These are phyloP conservation scores for Colletotrichum graminicola DNA, from an alignment of 2,329 filamentous ascomycete species.

Conservation along the genomic window DNA sequence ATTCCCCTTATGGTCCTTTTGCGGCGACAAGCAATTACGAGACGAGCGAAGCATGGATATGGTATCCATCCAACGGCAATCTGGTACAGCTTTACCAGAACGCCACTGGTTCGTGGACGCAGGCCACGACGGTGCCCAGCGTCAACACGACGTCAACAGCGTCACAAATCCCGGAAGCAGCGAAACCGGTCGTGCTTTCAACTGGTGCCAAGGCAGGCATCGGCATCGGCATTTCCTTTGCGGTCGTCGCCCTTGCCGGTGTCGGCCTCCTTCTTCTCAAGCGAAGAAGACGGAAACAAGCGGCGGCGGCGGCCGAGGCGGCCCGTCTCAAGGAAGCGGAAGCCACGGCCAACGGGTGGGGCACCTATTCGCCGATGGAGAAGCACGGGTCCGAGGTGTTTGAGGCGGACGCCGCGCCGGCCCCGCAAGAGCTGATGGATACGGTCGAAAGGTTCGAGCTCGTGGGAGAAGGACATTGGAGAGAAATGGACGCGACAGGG, in stretches of 20 bases:
- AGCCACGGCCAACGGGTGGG: slow-evolving; percentile 43
- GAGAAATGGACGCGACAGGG: slow-evolving; percentile 37
- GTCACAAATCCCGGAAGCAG: slow-evolving; percentile 51
- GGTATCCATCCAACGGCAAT: slow-evolving; percentile 50
- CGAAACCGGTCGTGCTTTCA: slow-evolving; percentile 52
- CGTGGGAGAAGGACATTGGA: slow-evolving; percentile 51
- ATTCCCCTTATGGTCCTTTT: slow-evolving; percentile 47
- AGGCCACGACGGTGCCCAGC: slow-evolving; percentile 46
- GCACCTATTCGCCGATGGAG: slow-evolving; percentile 27
- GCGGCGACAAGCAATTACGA: slow-evolving; percentile 48
- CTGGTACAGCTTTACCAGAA: slow-evolving; percentile 50
- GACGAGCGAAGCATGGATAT: slow-evolving; percentile 48
- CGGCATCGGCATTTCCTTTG: slow-evolving; percentile 64
- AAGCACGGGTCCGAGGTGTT: slow-evolving; percentile 26
- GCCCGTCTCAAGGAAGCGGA: slow-evolving; percentile 44
- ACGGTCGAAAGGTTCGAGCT: slow-evolving; percentile 50
- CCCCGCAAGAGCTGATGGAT: slow-evolving; percentile 47
- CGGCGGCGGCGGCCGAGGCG: slow-evolving; percentile 47
- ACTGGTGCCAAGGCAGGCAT: slow-evolving; percentile 68
- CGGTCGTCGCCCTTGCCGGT: slow-evolving; percentile 57
- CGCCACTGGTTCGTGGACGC: slow-evolving; percentile 48
- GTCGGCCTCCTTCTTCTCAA: slow-evolving; percentile 62
- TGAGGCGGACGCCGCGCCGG: slow-evolving; percentile 43
- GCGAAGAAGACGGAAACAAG: slow-evolving; percentile 51
- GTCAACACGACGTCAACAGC: slow-evolving; percentile 43